These are phyloP conservation scores for Plantago coronopus DNA, from an alignment of 305 asterid species.

Conservation along the genomic window DNA sequence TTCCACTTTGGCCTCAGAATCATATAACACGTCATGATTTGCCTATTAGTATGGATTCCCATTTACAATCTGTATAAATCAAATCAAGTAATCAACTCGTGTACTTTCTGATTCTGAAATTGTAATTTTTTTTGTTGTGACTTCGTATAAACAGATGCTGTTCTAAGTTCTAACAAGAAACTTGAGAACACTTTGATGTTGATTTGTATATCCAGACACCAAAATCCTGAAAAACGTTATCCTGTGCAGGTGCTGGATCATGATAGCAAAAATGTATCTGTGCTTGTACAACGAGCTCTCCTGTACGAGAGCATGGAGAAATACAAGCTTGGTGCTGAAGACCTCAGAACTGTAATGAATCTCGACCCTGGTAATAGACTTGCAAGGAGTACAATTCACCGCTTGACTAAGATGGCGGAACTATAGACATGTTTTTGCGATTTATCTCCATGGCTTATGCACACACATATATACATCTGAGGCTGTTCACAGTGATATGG, in stretches of 20 bases:
- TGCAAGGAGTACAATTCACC: constrained; percentile 87
- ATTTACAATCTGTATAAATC: too few relatives aligned
- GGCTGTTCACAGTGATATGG: constrained; percentile 12
- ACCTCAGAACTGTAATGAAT: constrained; percentile 88
- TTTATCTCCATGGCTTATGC: constrained; percentile 9
- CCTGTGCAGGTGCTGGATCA: constrained; percentile 62
- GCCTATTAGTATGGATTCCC: too few relatives aligned
- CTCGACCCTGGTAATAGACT: constrained; percentile 78
- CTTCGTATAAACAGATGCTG: background rate
- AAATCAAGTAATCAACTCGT: too few relatives aligned
- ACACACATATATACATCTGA: background rate
- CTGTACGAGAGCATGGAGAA: constrained; percentile 94
- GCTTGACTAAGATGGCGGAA: constrained; percentile 76
- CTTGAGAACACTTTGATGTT: constrained; percentile 1
- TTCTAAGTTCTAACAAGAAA: too few relatives aligned
- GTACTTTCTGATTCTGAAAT: too few relatives aligned
- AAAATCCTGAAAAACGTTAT: constrained; percentile 20
- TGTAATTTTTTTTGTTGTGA: background rate
- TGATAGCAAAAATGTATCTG: constrained; percentile 51
- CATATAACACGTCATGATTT: too few relatives aligned
- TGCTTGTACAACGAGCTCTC: constrained; percentile 88
- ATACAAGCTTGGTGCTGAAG: constrained; percentile 95
- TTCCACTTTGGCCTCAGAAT: too few relatives aligned
- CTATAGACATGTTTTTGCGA: constrained; percentile 24
- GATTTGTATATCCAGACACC: constrained; percentile 6